phyloP scores from a whole-genome alignment of 2,329 filamentous ascomycete species.

The Ophiostoma angusticollis region DNA sequence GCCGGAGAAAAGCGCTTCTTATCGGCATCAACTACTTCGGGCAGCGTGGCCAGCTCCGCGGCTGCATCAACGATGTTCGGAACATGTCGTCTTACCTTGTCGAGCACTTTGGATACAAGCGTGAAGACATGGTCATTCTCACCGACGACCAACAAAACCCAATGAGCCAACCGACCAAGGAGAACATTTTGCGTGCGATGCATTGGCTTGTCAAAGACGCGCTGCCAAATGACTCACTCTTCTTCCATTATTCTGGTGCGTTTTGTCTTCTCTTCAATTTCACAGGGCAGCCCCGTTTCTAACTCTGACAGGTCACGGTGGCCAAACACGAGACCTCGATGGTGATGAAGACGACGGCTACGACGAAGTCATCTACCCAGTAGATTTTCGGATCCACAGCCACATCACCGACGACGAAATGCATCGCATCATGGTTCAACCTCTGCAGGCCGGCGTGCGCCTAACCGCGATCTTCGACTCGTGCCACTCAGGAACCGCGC shows the following conservation, averaged over 20 bases:
- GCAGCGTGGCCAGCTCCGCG: slow-evolving; percentile 75
- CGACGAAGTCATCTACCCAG: slow-evolving; percentile 74
- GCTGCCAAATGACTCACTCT: slow-evolving; percentile 80
- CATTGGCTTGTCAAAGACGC: slow-evolving; percentile 96
- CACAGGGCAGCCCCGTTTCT: slow-evolving; percentile 1
- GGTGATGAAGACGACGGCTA: slow-evolving; percentile 73
- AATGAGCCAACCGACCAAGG: slow-evolving; percentile 93
- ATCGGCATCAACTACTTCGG: slow-evolving; percentile 97
- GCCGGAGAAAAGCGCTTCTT: slow-evolving; percentile 73
- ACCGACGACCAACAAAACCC: slow-evolving; percentile 96
- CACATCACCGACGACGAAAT: slow-evolving; percentile 71
- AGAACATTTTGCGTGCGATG: slow-evolving; percentile 91
- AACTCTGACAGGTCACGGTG: slow-evolving; percentile 50
- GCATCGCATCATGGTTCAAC: slow-evolving; percentile 62
- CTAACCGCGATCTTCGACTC: slow-evolving; percentile 72
- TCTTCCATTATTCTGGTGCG: slow-evolving; percentile 80
- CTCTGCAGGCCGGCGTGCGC: slow-evolving; percentile 72
- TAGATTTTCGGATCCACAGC: slow-evolving; percentile 61
- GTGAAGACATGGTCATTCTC: slow-evolving; percentile 93
- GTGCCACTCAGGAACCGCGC: slow-evolving; percentile 64
- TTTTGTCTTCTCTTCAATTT: background rate
- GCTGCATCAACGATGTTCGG: slow-evolving; percentile 94
- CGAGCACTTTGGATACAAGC: slow-evolving; percentile 79
- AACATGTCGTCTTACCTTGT: slow-evolving; percentile 92
- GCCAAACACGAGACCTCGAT: slow-evolving; percentile 68